These are phyloP conservation scores for Wallacemonas rigidus DNA, from an alignment of 208 protist species.

Conservation along the genomic window DNA sequence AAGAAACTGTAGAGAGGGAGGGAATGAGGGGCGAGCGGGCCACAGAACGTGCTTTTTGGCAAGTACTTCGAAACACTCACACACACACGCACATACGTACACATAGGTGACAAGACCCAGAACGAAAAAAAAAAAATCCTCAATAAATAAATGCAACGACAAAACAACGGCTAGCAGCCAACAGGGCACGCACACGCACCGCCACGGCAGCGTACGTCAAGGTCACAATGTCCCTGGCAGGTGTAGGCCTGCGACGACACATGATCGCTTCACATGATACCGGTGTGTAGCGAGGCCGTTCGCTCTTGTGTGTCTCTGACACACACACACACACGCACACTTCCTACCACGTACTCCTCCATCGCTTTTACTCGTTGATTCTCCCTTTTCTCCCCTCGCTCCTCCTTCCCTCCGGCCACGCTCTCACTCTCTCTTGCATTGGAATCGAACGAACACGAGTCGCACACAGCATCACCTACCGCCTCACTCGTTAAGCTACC, in stretches of 20 bases:
- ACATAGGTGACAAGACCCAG: not conserved
- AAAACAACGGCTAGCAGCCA: too few species aligned
- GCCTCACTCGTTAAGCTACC: not conserved
- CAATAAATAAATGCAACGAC: too few species aligned
- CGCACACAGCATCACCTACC: not conserved
- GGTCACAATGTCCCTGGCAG: too few species aligned
- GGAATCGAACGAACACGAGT: not conserved
- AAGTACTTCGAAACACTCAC: slow-evolving; percentile 3
- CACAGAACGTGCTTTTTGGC: not conserved
- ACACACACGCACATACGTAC: not conserved
- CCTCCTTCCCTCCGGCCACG: not conserved
- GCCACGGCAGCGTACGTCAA: too few species aligned
- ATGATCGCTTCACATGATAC: too few species aligned
- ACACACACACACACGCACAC: not conserved
- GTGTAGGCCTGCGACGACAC: too few species aligned
- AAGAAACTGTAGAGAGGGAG: slow-evolving; percentile 51
- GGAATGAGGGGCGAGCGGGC: not conserved
- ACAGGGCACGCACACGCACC: too few species aligned
- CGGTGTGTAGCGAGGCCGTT: too few species aligned
- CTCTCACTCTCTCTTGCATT: not conserved
- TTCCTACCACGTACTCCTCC: not conserved
- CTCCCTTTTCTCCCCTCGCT: slow-evolving; percentile 7
- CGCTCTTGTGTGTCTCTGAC: not conserved
- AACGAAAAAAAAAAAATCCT: too few species aligned
- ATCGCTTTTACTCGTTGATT: not conserved